phyloP scores from a whole-genome alignment of 129 eudicot genomes.

The Helichrysum umbraculigerum region DNA sequence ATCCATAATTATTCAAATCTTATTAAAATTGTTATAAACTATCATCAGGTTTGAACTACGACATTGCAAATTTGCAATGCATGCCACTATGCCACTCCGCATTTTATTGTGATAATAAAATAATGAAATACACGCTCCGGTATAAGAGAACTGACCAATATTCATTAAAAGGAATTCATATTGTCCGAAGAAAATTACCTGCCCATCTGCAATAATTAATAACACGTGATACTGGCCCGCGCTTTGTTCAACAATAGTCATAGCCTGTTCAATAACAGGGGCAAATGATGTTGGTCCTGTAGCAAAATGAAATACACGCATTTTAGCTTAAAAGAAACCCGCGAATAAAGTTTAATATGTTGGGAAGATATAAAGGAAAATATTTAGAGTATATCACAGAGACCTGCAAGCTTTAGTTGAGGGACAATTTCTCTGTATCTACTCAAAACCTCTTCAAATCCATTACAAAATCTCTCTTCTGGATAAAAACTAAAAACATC shows the following conservation, averaged over 20 bases:
- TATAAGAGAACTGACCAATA: background rate
- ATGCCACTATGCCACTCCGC: background rate
- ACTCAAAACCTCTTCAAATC: conserved; percentile 85
- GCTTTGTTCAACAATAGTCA: conserved; percentile 86
- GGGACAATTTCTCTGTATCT: conserved; percentile 89
- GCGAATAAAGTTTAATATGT: background rate
- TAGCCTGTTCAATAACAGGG: conserved; percentile 93
- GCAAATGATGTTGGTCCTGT: conserved; percentile 99
- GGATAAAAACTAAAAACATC: conserved; percentile 93
- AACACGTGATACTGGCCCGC: conserved; percentile 97
- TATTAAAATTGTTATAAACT: conserved; percentile 2
- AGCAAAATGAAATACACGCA: conserved; percentile 16
- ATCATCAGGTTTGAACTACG: background rate
- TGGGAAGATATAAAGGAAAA: conserved; percentile 7
- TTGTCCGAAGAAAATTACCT: conserved; percentile 50
- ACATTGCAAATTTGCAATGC: conserved; percentile 2
- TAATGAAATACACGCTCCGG: too few relatives aligned
- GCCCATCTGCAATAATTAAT: conserved; percentile 95
- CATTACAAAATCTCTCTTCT: conserved; percentile 76
- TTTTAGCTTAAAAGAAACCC: conserved; percentile 11
- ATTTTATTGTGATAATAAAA: too few relatives aligned
- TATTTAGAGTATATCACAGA: conserved; percentile 24
- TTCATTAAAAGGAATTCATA: conserved; percentile 7
- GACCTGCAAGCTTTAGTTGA: conserved; percentile 87
- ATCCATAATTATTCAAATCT: conserved; percentile 10